Evolutionary conservation across 495 filamentous ascomycete genomes (phyloP), one percentile per base, ranked within the genome.

Genomic region (Penicillium bovifimosum): DNA sequence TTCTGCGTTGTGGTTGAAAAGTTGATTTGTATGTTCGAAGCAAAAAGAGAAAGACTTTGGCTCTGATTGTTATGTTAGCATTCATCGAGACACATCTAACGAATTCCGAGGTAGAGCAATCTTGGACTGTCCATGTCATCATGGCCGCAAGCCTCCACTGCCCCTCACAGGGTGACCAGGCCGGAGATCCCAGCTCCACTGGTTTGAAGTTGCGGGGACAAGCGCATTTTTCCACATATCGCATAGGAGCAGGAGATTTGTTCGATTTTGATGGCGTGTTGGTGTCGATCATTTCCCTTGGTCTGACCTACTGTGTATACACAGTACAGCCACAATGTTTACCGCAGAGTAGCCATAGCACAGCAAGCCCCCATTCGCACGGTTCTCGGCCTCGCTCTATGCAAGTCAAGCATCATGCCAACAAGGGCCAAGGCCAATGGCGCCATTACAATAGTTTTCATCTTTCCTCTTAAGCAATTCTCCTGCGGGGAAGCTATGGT

Each of bases 211-310:
- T 52, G 58, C 47, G 52, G 59, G 43, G 54, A 34, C 54, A 53
- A 54, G 57, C 51, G 51, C 50, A 61, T 63, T 66, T 69, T 62
- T 64, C 66, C 66, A 57, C 53, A 51, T 66, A 60, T 59, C 41
- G 55, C 17, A 63, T 53, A 34, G 9, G 9, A 10, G 51, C 55
- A 50, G 13, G 32, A 34, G 2, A 18, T 34, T 16, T 35, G 8
- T 7, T 24, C 5, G 20, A 17, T 43, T 31, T 31, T 11, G 16
- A 16, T 16, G 26, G 16, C n/a, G n/a, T n/a, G n/a, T n/a, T n/a
- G n/a, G n/a, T n/a, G n/a, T 24, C 6, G 20, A 8, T 9, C 5
- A 17, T 17, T 3, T 9, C 14, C 5, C 6, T n/a, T 0, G 11
- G 18, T 41, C 5, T 6, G 13, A 5, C 27, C 5, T 31, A 44